These are phyloP conservation scores for Nicotiana undulata DNA, from an alignment of 257 asterid species.

Conservation along the genomic window DNA sequence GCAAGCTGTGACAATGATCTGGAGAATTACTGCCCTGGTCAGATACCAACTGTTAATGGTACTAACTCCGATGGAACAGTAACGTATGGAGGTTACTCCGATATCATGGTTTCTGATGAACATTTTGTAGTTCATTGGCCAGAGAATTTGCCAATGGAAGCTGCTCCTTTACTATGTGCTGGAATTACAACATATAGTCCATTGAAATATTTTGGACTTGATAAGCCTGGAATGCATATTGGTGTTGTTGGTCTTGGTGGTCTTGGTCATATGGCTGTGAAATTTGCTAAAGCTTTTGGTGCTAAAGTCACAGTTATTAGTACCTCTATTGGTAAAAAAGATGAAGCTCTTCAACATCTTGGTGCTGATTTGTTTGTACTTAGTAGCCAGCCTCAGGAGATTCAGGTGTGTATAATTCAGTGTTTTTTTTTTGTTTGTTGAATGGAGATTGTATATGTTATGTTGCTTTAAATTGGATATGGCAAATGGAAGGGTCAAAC, in stretches of 20 bases:
- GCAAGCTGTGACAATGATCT: constrained; percentile 17
- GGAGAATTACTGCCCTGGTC: constrained; percentile 32
- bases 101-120: constrained; percentile 31
- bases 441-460: background rate
- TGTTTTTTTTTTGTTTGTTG: background rate
- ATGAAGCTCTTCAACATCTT: constrained; percentile 31
- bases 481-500: background rate
- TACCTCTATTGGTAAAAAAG: constrained; percentile 27
- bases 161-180: constrained; percentile 44
- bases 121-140: constrained; percentile 28
- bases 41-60: too few species aligned
- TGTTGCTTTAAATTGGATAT: background rate
- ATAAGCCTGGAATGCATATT: constrained; percentile 30
- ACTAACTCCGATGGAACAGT: constrained; percentile 21
- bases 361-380: constrained; percentile 38
- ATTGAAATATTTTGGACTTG: constrained; percentile 31
- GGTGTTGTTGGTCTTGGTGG: constrained; percentile 53
- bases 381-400: constrained; percentile 21
- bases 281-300: constrained; percentile 45
- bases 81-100: constrained; percentile 44
- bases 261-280: constrained; percentile 39
- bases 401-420: constrained; percentile 22
- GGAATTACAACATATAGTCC: constrained; percentile 44
- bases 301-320: constrained; percentile 36
- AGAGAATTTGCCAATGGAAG: constrained; percentile 25